Conservation (phyloP, 495 filamentous ascomycete genomes). For the Aspergillus sclerotiicarbonarius region DNA sequence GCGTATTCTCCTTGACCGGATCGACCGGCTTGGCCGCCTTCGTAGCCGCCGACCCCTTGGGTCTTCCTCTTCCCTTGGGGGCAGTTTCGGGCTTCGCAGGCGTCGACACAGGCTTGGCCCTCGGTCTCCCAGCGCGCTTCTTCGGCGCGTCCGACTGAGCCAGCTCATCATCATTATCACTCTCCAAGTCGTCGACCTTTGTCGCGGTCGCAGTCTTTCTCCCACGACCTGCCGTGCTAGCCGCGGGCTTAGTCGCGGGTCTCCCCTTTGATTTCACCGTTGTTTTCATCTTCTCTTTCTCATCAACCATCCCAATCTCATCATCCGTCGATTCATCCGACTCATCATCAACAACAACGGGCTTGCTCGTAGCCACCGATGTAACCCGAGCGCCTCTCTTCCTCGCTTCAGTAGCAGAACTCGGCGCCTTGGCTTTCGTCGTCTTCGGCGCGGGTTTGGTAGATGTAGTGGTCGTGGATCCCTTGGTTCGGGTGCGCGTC, state of each 20-base stretch:
- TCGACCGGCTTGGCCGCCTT: slow-evolving; percentile 9
- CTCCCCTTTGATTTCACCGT: slow-evolving; percentile 18
- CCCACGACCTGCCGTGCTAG: slow-evolving; percentile 15
- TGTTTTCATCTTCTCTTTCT: slow-evolving; percentile 14
- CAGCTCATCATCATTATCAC: slow-evolving; percentile 23
- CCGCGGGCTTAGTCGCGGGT: slow-evolving; percentile 17
- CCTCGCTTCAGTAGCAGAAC: slow-evolving; percentile 14
- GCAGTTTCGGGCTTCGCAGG: slow-evolving; percentile 18
- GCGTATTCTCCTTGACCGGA: slow-evolving; percentile 19
- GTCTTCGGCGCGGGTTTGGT: slow-evolving; percentile 23
- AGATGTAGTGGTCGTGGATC: slow-evolving; percentile 20
- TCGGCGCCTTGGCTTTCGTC: slow-evolving; percentile 19
- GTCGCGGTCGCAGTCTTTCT: slow-evolving; percentile 23
- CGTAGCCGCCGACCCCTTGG: slow-evolving; percentile 30
- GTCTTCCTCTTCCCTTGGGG: slow-evolving; percentile 35
- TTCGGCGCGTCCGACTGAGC: slow-evolving; percentile 30
- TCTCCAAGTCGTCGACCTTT: slow-evolving; percentile 10
- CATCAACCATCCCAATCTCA: slow-evolving; percentile 36
- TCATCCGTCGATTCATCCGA: slow-evolving; percentile 40
- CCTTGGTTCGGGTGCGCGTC: slow-evolving; percentile 30
- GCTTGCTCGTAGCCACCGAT: slow-evolving; percentile 1
- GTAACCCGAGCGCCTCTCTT: slow-evolving; percentile 10
- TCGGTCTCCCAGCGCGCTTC: slow-evolving; percentile 38
- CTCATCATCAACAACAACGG: slow-evolving; percentile 18
- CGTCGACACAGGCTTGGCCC: slow-evolving; percentile 19